A percentile compares a stretch with the other conserved stretches of the same genome.
Conservation (phyloP, 805 yeast genomes). For the Middelhovenomyces tepae region DNA sequence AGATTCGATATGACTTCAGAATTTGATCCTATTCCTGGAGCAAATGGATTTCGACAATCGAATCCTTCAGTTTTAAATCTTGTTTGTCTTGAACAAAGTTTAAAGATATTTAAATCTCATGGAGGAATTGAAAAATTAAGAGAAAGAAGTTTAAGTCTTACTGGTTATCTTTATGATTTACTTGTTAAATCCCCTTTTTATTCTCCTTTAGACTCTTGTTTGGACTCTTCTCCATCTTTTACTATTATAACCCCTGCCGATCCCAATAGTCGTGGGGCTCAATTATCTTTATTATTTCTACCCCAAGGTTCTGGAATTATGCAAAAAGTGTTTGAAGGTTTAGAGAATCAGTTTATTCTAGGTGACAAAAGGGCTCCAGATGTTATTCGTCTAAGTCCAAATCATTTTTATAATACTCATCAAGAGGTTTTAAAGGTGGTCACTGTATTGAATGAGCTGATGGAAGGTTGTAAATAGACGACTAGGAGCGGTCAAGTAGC, state of each 20-base stretch:
- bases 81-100: conserved; percentile 58
- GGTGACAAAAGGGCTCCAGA: conserved; percentile 87
- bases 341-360: conserved; percentile 53
- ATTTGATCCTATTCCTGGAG: conserved; percentile 77
- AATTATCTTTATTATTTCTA: conserved; percentile 63
- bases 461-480: too few relatives aligned
- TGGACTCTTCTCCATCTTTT: too few relatives aligned
- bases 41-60: conserved; percentile 80
- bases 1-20: conserved; percentile 73
- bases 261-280: conserved; percentile 62
- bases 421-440: conserved; percentile 48
- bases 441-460: too few relatives aligned
- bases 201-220: conserved; percentile 14
- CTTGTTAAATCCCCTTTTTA: conserved; percentile 42
- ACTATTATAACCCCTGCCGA: conserved; percentile 66
- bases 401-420: conserved; percentile 74
- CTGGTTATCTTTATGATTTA: conserved; percentile 44
- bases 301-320: conserved; percentile 45
- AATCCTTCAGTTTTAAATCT: conserved; percentile 86
- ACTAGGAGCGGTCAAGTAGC: too few relatives aligned
- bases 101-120: conserved; percentile 45
- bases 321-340: conserved; percentile 45
- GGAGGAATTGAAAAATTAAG: conserved; percentile 61
- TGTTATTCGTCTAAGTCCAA: conserved; percentile 85
- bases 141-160: conserved; percentile 46